Percentiles rank a stretch among this genome's conserved stretches.
These are phyloP conservation scores for Jamesozyma hellenica DNA, from an alignment of 805 yeast species.

Conservation along the genomic window DNA sequence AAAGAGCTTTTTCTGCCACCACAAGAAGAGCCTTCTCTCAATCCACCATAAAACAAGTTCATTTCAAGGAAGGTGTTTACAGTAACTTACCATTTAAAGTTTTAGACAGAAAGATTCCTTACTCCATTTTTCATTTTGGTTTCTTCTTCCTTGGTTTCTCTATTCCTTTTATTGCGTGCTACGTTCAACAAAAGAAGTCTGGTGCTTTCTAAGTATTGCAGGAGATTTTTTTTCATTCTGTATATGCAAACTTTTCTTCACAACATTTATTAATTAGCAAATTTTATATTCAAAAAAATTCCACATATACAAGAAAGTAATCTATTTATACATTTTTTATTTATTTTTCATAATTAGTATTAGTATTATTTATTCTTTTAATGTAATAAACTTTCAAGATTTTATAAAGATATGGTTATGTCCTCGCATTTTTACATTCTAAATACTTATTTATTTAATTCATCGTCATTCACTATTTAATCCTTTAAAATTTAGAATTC, in stretches of 20 bases:
- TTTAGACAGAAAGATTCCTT: constrained; percentile 87
- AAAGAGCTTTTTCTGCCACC: constrained; percentile 49
- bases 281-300: too few species aligned
- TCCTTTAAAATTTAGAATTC: constrained; percentile 7
- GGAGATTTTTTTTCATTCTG: too few species aligned
- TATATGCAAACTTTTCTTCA: not conserved
- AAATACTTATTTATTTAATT: not conserved
- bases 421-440: too few species aligned
- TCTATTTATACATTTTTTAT: not conserved
- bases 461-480: not conserved
- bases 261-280: not conserved
- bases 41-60: constrained; percentile 32
- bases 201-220: constrained; percentile 36
- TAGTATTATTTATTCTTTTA: constrained; percentile 1
- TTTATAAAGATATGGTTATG: too few species aligned
- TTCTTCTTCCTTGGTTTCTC: constrained; percentile 62
- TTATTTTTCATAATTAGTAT: not conserved
- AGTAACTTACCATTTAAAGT: constrained; percentile 90
- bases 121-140: constrained; percentile 70
- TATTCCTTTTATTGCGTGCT: constrained; percentile 69
- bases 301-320: too few species aligned
- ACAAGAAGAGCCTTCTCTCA: constrained; percentile 2
- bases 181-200: constrained; percentile 79
- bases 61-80: constrained; percentile 76
- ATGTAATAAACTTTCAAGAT: too few species aligned